phyloP scores from a whole-genome alignment of 2,329 filamentous ascomycete species.

The Aaosphaeria pasadenensis region DNA sequence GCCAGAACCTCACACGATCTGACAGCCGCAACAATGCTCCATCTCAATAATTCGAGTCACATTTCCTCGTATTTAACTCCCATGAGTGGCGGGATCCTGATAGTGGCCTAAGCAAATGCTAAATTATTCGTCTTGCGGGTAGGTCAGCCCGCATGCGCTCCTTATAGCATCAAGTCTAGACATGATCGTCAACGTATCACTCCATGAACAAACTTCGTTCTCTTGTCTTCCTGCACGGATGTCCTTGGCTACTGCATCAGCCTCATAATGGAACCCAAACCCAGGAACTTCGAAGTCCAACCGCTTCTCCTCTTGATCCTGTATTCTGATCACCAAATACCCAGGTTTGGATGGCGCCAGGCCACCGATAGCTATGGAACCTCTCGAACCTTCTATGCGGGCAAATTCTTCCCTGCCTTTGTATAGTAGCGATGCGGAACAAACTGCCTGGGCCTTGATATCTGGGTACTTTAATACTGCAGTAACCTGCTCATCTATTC shows the following conservation, averaged over 20 bases:
- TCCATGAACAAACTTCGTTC: conserved; percentile 55
- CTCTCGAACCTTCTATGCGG: conserved; percentile 35
- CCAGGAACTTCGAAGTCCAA: not conserved
- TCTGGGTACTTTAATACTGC: not conserved
- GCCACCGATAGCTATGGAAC: conserved; percentile 42
- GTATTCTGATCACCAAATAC: conserved; percentile 11
- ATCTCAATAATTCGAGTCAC: too few relatives aligned
- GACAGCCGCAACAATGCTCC: too few relatives aligned
- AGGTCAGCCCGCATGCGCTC: conserved; percentile 55
- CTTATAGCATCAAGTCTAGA: conserved; percentile 67
- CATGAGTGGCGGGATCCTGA: too few relatives aligned
- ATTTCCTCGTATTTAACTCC: too few relatives aligned
- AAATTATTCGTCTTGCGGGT: conserved; percentile 39
- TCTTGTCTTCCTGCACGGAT: conserved; percentile 73
- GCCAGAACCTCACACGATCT: too few relatives aligned
- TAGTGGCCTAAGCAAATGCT: too few relatives aligned
- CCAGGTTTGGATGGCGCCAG: conserved; percentile 1
- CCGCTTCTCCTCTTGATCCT: conserved; percentile 48
- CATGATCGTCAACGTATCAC: conserved; percentile 78
- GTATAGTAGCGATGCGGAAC: not conserved
- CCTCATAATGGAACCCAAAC: conserved; percentile 75
- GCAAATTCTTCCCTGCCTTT: not conserved
- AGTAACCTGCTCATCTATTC: not conserved
- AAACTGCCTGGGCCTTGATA: not conserved
- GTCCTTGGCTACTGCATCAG: conserved; percentile 69